Evolutionary conservation across 1,284 basidiomycete genomes (phyloP).

Genomic region (Tranzscheliella williamsii): DNA sequence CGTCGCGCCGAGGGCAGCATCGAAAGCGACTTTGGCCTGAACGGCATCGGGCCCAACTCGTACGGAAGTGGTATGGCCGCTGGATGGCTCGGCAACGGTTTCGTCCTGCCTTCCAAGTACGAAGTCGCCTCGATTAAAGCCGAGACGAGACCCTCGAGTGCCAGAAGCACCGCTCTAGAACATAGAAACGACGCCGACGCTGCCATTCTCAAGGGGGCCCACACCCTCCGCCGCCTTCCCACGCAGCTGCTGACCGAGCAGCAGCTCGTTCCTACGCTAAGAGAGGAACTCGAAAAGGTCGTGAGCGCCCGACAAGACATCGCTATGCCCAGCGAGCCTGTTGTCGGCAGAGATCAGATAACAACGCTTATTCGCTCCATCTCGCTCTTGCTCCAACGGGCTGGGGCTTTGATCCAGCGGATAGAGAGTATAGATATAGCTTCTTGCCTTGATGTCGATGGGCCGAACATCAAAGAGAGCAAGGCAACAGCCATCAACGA

Average conservation of each 20-base stretch:
- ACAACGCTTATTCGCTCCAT: background rate
- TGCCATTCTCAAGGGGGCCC: conserved; percentile 31
- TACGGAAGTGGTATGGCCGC: conserved; percentile 59
- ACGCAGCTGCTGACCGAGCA: conserved; percentile 17
- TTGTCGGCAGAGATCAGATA: background rate
- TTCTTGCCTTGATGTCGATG: conserved; percentile 47
- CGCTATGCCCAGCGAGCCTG: no score
- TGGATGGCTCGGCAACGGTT: conserved; percentile 60
- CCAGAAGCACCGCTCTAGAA: conserved; percentile 41
- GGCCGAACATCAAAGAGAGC: conserved; percentile 10
- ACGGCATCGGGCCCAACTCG: conserved; percentile 34
- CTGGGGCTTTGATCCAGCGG: conserved; percentile 17
- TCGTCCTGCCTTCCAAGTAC: conserved; percentile 53
- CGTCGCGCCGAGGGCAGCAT: conserved; percentile 30
- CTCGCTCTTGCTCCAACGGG: conserved; percentile 5
- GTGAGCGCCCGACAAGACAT: background rate
- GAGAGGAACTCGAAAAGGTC: conserved; percentile 1
- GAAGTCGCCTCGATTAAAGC: conserved; percentile 40
- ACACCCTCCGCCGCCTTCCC: conserved; percentile 40
- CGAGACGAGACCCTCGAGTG: conserved; percentile 13
- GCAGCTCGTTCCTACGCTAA: conserved; percentile 7
- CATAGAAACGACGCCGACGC: conserved; percentile 35
- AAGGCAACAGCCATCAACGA: conserved; percentile 18
- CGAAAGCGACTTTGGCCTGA: conserved; percentile 38
- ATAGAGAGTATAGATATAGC: conserved; percentile 52